Evolutionary conservation across 148 eudicot species (phyloP).

Genomic region (Rhododendron molle): DNA sequence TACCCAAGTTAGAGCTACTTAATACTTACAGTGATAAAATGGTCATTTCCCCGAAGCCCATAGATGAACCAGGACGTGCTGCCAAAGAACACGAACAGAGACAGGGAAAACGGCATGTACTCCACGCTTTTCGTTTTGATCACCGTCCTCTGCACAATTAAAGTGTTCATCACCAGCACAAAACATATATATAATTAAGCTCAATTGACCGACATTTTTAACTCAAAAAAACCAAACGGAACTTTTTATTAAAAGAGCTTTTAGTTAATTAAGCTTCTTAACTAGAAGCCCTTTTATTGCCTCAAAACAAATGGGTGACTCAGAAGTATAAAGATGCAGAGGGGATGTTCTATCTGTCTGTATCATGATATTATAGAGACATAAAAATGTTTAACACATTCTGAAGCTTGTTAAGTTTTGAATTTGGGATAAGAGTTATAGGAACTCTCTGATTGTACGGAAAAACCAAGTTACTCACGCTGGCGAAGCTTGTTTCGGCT

Average conservation of each 20-base stretch:
- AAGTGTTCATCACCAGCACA: neutral
- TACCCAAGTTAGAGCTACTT: neutral
- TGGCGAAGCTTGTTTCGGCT: neutral
- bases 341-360: too few relatives aligned
- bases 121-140: slow-evolving; percentile 79
- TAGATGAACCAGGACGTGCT: slow-evolving; percentile 81
- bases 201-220: neutral
- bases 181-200: neutral
- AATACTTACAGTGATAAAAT: slow-evolving; percentile 58
- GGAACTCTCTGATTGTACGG: too few relatives aligned
- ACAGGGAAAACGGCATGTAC: slow-evolving; percentile 83
- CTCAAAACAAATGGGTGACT: too few relatives aligned
- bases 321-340: too few relatives aligned
- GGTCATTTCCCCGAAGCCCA: slow-evolving; percentile 73
- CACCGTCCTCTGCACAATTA: slow-evolving; percentile 54
- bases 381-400: too few relatives aligned
- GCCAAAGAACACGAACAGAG: slow-evolving; percentile 72
- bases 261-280: too few relatives aligned
- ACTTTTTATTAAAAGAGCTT: too few relatives aligned
- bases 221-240: neutral
- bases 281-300: too few relatives aligned
- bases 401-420: too few relatives aligned
- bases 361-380: too few relatives aligned
- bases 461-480: too few relatives aligned
- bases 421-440: too few relatives aligned